A percentile compares a stretch with the other conserved stretches of the same genome.
These are phyloP conservation scores for Sphaerulina musiva DNA, from an alignment of 2,329 filamentous ascomycete species.

Conservation along the genomic window DNA sequence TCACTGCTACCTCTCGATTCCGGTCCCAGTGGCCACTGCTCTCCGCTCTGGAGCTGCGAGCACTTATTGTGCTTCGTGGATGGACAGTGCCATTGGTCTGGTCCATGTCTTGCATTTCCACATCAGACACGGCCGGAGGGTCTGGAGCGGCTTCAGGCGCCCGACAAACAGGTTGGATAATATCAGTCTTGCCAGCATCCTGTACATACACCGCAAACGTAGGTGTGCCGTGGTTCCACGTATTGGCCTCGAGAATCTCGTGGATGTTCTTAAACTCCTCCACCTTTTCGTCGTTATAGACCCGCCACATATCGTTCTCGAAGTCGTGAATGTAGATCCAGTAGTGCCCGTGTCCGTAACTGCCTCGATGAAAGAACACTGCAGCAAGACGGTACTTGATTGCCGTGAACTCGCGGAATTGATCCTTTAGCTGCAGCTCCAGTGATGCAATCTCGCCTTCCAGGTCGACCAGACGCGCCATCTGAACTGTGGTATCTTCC, in stretches of 20 bases:
- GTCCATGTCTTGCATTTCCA: background rate
- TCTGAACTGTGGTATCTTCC: conserved; percentile 41
- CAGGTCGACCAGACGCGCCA: conserved; percentile 41
- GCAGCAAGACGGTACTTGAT: conserved; percentile 79
- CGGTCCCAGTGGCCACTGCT: background rate
- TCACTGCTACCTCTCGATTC: background rate
- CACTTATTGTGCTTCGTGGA: background rate
- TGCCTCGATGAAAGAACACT: conserved; percentile 82
- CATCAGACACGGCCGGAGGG: background rate
- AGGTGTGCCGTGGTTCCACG: conserved; percentile 61
- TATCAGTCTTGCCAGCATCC: conserved; percentile 54
- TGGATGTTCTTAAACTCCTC: conserved; percentile 50
- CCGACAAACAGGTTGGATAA: conserved; percentile 45
- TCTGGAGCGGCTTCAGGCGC: conserved; percentile 20
- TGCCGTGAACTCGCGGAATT: conserved; percentile 58
- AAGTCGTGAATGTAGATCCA: conserved; percentile 97
- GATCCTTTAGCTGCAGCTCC: conserved; percentile 45
- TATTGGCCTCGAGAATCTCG: conserved; percentile 63
- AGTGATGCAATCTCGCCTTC: conserved; percentile 41
- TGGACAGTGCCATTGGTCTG: background rate
- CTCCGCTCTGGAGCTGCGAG: background rate
- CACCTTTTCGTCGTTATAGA: conserved; percentile 87
- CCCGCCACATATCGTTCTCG: conserved; percentile 71
- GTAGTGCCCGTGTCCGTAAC: conserved; percentile 67
- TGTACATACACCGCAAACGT: conserved; percentile 80